phyloP scores from a whole-genome alignment of 2,329 filamentous ascomycete genomes.

The Hymenoscyphus albidus region DNA sequence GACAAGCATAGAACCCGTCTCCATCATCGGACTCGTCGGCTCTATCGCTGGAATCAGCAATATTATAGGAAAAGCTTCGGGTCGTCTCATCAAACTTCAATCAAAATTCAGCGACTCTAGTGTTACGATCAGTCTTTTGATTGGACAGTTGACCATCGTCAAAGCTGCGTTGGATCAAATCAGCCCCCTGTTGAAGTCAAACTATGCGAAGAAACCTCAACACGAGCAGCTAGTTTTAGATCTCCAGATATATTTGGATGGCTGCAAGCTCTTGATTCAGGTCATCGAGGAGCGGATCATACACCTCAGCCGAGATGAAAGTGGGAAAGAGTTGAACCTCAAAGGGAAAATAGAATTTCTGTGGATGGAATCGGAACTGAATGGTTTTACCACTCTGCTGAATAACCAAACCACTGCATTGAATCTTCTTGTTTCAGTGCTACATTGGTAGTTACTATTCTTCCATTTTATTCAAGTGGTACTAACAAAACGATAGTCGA shows the following conservation, averaged over 20 bases:
- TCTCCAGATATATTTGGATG: constrained; percentile 7
- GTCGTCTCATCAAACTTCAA: constrained; percentile 7
- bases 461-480: not conserved
- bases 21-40: constrained; percentile 8
- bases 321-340: not conserved
- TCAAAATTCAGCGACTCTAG: constrained; percentile 11
- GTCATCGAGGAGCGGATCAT: constrained; percentile 11
- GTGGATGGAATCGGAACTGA: constrained; percentile 8
- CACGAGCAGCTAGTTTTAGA: constrained; percentile 11
- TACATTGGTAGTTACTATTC: constrained; percentile 7
- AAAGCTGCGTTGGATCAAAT: constrained; percentile 12
- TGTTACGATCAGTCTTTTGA: constrained; percentile 11
- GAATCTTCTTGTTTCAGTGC: constrained; percentile 13
- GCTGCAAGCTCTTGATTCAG: constrained; percentile 10
- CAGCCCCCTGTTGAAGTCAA: not conserved
- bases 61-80: constrained; percentile 1
- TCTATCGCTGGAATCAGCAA: constrained; percentile 8
- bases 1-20: constrained; percentile 11
- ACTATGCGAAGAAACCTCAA: not conserved
- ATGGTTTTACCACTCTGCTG: constrained; percentile 8
- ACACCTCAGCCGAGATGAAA: not conserved
- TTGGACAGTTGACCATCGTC: constrained; percentile 10
- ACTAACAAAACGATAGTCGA: constrained; percentile 7
- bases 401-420: constrained; percentile 13
- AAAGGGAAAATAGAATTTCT: constrained; percentile 11